A percentile compares a stretch with the other conserved stretches of the same genome.
These are phyloP conservation scores for Daldinia loculata DNA, from an alignment of 495 filamentous ascomycete species.

Conservation along the genomic window DNA sequence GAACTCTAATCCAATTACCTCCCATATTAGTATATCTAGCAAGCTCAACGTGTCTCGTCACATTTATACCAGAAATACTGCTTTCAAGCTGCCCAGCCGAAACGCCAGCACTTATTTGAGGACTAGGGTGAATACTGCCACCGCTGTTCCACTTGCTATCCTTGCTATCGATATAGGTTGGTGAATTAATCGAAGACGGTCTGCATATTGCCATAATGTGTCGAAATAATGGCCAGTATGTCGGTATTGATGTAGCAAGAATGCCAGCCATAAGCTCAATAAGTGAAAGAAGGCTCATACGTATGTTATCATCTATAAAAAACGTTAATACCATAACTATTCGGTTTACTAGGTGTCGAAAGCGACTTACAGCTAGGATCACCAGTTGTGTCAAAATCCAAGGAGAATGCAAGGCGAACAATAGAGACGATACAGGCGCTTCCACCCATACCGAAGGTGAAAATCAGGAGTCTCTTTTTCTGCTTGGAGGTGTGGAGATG, in stretches of 20 bases:
- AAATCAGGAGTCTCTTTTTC: constrained; percentile 16
- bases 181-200: background rate
- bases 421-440: constrained; percentile 25
- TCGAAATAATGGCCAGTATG: background rate
- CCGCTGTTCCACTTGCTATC: background rate
- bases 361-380: constrained; percentile 3
- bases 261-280: constrained; percentile 1
- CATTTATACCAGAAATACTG: background rate
- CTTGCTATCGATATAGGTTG: background rate
- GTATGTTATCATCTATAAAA: background rate
- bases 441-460: constrained; percentile 18
- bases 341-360: too few relatives aligned
- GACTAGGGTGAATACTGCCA: background rate
- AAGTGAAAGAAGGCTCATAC: background rate
- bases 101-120: background rate
- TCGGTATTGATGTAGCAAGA: constrained; percentile 1
- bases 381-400: constrained; percentile 16
- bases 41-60: background rate
- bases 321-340: background rate
- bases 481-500: background rate
- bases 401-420: constrained; percentile 19
- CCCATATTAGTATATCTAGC: background rate
- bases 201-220: background rate
- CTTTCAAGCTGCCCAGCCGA: background rate
- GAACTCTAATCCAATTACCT: background rate